Evolutionary conservation across 768 basidiomycete species (phyloP).

Genomic region (Stropharia rugosoannulata): DNA sequence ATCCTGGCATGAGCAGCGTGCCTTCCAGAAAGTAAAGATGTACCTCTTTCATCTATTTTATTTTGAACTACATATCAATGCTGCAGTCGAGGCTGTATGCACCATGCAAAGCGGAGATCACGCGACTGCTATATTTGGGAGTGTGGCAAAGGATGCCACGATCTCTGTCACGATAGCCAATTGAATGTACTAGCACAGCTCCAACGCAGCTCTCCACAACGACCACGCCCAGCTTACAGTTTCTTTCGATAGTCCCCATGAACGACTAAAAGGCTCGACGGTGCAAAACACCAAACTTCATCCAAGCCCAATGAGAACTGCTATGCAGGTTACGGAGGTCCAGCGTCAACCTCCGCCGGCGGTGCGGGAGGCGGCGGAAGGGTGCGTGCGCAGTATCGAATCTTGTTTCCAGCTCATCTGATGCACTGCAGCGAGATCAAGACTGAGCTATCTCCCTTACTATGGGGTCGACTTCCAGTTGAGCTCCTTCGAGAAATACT

Average conservation of each 20-base stretch:
- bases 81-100: no score
- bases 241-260: no score
- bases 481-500: constrained; percentile 34
- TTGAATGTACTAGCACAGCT: no score
- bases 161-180: background rate
- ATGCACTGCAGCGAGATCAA: background rate
- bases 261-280: no score
- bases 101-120: background rate
- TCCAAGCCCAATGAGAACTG: background rate
- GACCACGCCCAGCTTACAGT: background rate
- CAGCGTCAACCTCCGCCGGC: no score
- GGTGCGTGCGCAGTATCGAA: background rate
- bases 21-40: no score
- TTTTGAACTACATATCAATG: no score
- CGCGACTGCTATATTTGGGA: background rate
- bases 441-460: constrained; percentile 8
- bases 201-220: background rate
- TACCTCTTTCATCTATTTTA: no score
- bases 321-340: no score
- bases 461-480: constrained; percentile 31
- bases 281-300: background rate
- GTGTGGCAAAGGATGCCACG: background rate
- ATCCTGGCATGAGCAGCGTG: no score
- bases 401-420: background rate
- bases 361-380: no score